Conservation (phyloP, 495 filamentous ascomycete species). For the Lasiosphaeris hirsuta region DNA sequence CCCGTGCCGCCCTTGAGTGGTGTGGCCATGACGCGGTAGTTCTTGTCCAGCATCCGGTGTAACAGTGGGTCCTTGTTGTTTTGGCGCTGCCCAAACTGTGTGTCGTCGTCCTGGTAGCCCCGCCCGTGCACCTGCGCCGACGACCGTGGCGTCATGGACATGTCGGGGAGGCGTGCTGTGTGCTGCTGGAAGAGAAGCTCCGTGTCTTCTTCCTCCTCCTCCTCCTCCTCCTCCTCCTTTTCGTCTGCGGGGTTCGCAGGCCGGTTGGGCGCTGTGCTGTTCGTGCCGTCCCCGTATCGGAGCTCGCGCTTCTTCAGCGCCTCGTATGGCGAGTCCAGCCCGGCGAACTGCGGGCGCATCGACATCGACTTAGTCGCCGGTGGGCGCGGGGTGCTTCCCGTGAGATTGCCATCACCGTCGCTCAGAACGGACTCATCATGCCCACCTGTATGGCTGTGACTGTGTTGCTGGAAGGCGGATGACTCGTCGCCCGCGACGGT, state of each 20-base stretch:
- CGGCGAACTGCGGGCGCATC: slow-evolving; percentile 47
- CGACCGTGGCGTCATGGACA: slow-evolving; percentile 51
- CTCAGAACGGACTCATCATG: slow-evolving; percentile 52
- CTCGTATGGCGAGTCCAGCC: slow-evolving; percentile 67
- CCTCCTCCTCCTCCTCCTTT: neutral
- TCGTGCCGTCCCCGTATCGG: slow-evolving; percentile 22
- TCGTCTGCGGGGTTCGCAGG: slow-evolving; percentile 8
- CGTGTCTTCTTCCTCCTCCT: slow-evolving; percentile 39
- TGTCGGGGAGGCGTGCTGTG: slow-evolving; percentile 49
- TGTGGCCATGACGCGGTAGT: slow-evolving; percentile 88
- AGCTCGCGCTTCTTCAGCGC: slow-evolving; percentile 58
- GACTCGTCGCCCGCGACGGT: slow-evolving; percentile 33
- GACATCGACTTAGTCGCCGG: slow-evolving; percentile 42
- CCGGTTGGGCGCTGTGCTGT: neutral
- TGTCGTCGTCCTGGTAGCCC: slow-evolving; percentile 36
- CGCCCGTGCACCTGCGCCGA: slow-evolving; percentile 29
- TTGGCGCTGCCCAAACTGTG: slow-evolving; percentile 39
- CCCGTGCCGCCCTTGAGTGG: slow-evolving; percentile 54
- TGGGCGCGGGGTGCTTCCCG: slow-evolving; percentile 52
- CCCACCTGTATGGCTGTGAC: slow-evolving; percentile 30
- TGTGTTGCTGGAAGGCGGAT: slow-evolving; percentile 27
- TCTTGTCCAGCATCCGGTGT: slow-evolving; percentile 87
- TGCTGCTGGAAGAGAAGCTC: slow-evolving; percentile 41
- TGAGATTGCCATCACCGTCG: slow-evolving; percentile 46
- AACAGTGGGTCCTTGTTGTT: slow-evolving; percentile 67